Evolutionary conservation across 1,139 yeast genomes (phyloP), one percentile per base, ranked within the genome.

Genomic region (Kodamaea arcana): DNA sequence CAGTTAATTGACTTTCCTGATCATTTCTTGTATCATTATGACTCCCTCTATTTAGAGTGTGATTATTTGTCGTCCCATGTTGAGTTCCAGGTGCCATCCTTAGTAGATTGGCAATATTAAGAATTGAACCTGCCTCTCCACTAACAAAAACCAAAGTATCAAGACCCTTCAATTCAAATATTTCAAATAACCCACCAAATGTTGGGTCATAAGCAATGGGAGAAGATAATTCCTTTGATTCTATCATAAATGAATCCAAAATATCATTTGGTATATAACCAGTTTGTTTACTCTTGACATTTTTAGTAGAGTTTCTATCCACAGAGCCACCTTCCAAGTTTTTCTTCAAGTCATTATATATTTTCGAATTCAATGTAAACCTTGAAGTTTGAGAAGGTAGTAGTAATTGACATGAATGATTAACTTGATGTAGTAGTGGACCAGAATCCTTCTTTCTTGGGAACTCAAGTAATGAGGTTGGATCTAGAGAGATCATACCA

Each of bases 131-230:
- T 4, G 54, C 31, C 4, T 48, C 51, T 0, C 73, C 74, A 1
- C 65, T 50, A 2, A 55, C 65, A 44, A 51, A 68, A 0, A 64
- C 69, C 15, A 65, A 52, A 6, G 56, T 14, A 15, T 13, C 28
- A 4, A 12, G 6, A 13, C 14, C 15, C 17, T 24, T 24, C 26
- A 24, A 30, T 30, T 47, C 47, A 35, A 60, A 58, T 9, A 55
- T 39, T 11, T 47, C 37, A 20, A 62, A 43, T 8, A 57, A 27
- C 4, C 48, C 37, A 0, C 70, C 69, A 33, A 45, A 46, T 0
- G 62, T 54, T 0, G 77, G 74, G 43, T 71, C 75, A 41, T 58
- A 66, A 2, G 68, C 62, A 12, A 50, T 41, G 3, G 46, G 33
- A 2, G 69, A 61, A 0, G 49, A 42, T 14, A 62, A 41, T 1